These are phyloP conservation scores for Astragalus membranaceus DNA, from an alignment of 306 rosid genomes.

Conservation along the genomic window DNA sequence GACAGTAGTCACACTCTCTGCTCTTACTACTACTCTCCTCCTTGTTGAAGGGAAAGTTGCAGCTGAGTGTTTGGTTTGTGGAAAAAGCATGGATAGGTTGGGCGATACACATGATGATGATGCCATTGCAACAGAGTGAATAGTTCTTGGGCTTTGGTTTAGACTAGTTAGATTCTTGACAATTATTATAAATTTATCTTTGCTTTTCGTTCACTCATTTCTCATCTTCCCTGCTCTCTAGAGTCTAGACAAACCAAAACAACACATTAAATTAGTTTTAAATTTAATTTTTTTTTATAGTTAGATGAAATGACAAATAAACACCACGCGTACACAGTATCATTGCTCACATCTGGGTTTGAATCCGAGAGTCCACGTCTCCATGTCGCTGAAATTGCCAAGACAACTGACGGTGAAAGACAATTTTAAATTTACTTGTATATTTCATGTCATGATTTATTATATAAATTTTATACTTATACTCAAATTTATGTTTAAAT, in stretches of 20 bases:
- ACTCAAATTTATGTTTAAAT: too few relatives aligned
- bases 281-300: too few relatives aligned
- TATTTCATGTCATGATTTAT: too few relatives aligned
- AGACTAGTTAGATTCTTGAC: not conserved
- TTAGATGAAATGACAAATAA: too few relatives aligned
- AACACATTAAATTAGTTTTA: too few relatives aligned
- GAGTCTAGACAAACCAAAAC: not conserved
- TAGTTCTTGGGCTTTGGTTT: not conserved
- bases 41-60: conserved; percentile 1
- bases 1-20: conserved; percentile 45
- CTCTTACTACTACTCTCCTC: conserved; percentile 28
- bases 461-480: too few relatives aligned
- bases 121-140: conserved; percentile 24
- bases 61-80: conserved; percentile 19
- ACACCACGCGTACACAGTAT: too few relatives aligned
- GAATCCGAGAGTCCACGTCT: too few relatives aligned
- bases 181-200: not conserved
- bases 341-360: too few relatives aligned
- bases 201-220: conserved; percentile 28
- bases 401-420: too few relatives aligned
- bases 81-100: conserved; percentile 1
- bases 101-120: conserved; percentile 22
- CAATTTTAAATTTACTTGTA: too few relatives aligned
- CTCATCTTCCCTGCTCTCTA: conserved; percentile 28
- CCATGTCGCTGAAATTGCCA: too few relatives aligned